Percentiles rank a stretch among this genome's conserved stretches.
These are phyloP conservation scores for Brassica rapa DNA, from an alignment of 345 rosid species.

Conservation along the genomic window DNA sequence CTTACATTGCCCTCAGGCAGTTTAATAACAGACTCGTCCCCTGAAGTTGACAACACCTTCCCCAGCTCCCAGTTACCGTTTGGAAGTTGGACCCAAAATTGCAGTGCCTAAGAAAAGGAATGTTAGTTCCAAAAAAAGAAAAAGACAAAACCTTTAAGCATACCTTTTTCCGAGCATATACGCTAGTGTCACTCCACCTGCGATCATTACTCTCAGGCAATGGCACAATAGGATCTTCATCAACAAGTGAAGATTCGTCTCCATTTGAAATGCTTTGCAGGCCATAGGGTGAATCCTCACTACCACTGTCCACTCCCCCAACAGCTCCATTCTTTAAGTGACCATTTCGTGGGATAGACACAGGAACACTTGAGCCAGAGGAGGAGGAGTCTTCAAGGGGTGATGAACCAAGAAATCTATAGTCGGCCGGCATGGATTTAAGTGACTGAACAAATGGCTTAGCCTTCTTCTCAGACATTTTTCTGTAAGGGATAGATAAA, in stretches of 20 bases:
- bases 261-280: conserved; percentile 46
- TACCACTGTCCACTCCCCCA: conserved; percentile 33
- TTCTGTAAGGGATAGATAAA: conserved; percentile 43
- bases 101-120: conserved; percentile 51
- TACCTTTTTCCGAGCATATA: conserved; percentile 80
- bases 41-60: conserved; percentile 62
- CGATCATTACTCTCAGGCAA: conserved; percentile 52
- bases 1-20: conserved; percentile 75
- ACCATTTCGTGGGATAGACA: conserved; percentile 46
- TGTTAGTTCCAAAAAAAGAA: background rate
- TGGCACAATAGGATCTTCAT: conserved; percentile 52
- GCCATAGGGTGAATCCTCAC: conserved; percentile 80
- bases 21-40: conserved; percentile 60
- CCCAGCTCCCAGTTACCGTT: conserved; percentile 63
- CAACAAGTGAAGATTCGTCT: conserved; percentile 50
- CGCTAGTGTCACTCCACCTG: conserved; percentile 73
- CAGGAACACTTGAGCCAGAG: background rate
- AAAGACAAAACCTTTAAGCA: background rate
- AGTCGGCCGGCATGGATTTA: conserved; percentile 73
- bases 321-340: conserved; percentile 39
- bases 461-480: conserved; percentile 58
- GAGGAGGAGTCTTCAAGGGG: conserved; percentile 13
- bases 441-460: conserved; percentile 57
- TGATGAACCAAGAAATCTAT: conserved; percentile 54
- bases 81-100: conserved; percentile 67